phyloP scores from a whole-genome alignment of 805 yeast genomes.

The Middelhovenomyces tepae region DNA sequence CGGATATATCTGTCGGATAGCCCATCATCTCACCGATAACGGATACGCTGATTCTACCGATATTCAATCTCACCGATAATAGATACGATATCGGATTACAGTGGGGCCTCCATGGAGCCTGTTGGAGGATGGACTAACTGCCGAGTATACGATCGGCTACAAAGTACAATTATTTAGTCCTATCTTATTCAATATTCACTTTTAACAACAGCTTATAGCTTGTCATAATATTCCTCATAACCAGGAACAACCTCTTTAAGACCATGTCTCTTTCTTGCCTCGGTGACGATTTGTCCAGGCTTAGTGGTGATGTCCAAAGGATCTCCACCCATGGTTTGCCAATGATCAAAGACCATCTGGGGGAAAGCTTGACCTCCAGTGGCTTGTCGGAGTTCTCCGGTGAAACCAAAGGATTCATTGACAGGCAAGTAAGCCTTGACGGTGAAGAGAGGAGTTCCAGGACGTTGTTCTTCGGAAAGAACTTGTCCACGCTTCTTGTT shows the following conservation, averaged over 20 bases:
- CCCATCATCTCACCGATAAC: no score
- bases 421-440: slow-evolving; percentile 99
- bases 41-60: no score
- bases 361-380: slow-evolving; percentile 99
- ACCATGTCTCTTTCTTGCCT: slow-evolving; percentile 92
- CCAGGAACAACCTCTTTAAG: slow-evolving; percentile 96
- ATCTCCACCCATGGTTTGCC: slow-evolving; percentile 88
- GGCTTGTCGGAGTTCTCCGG: slow-evolving; percentile 98
- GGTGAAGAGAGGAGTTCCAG: slow-evolving; percentile 99
- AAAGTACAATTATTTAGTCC: no score
- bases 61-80: no score
- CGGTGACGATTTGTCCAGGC: slow-evolving; percentile 57
- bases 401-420: slow-evolving; percentile 99
- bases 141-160: no score
- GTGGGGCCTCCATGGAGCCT: no score
- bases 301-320: slow-evolving; percentile 77
- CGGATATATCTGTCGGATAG: no score
- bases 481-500: slow-evolving; percentile 99
- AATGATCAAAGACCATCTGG: slow-evolving; percentile 99
- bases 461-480: slow-evolving; percentile 98
- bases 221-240: slow-evolving; percentile 92
- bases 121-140: no score
- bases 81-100: no score
- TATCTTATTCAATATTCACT: no score
- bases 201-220: slow-evolving; percentile 30